Percentiles rank a stretch among this genome's conserved stretches.
phyloP scores from a whole-genome alignment of 345 rosid genomes.

The Conringia planisiliqua region DNA sequence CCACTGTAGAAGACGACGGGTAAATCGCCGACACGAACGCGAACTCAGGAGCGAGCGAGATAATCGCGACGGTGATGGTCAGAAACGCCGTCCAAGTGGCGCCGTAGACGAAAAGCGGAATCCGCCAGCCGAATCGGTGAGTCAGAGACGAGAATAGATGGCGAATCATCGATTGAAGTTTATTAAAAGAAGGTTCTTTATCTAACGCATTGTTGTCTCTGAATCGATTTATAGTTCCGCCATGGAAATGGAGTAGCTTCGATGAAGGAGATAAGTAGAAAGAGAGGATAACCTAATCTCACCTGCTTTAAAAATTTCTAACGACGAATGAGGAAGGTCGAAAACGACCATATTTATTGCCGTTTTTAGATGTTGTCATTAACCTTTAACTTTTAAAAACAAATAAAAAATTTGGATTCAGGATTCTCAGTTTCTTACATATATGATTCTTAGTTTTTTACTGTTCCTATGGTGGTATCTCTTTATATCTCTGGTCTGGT shows the following conservation, averaged over 20 bases:
- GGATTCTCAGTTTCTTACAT: no score
- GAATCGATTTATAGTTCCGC: neutral
- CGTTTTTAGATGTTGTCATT: no score
- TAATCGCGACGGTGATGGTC: slow-evolving; percentile 55
- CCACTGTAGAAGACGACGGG: slow-evolving; percentile 41
- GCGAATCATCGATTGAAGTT: slow-evolving; percentile 21
- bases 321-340: neutral
- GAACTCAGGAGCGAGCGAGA: slow-evolving; percentile 78
- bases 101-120: slow-evolving; percentile 68
- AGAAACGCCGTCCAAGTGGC: slow-evolving; percentile 69
- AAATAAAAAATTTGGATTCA: no score
- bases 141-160: slow-evolving; percentile 31
- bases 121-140: slow-evolving; percentile 41
- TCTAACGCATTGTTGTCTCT: neutral
- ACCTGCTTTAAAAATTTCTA: slow-evolving; percentile 27
- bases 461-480: no score
- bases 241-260: slow-evolving; percentile 33
- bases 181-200: neutral
- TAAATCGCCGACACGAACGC: slow-evolving; percentile 70
- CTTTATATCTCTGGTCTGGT: no score
- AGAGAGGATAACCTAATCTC: slow-evolving; percentile 34
- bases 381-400: no score
- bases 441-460: no score
- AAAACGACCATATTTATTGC: slow-evolving; percentile 1
- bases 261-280: slow-evolving; percentile 17